These are phyloP conservation scores for Lecanosticta acicola DNA, from an alignment of 2,329 filamentous ascomycete species.

Conservation along the genomic window DNA sequence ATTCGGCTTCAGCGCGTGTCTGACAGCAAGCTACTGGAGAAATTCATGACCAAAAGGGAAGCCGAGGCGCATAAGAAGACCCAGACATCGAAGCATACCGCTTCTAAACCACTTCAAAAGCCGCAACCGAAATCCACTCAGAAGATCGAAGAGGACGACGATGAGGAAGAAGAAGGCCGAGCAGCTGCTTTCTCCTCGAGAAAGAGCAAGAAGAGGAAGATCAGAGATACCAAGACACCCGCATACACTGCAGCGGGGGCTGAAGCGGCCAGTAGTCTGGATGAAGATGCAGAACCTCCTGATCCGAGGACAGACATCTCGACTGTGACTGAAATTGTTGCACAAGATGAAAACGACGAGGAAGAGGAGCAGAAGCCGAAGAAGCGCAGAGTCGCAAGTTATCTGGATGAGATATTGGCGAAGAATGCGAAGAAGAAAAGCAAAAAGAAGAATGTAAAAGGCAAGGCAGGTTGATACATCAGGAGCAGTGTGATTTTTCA, in stretches of 20 bases:
- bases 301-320: slow-evolving; percentile 11
- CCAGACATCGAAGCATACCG: slow-evolving; percentile 15
- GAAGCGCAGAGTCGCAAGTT: slow-evolving; percentile 30
- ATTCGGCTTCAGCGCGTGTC: slow-evolving; percentile 25
- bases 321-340: slow-evolving; percentile 8
- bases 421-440: slow-evolving; percentile 48
- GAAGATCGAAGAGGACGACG: slow-evolving; percentile 27
- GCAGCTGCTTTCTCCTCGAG: slow-evolving; percentile 21
- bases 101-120: background rate
- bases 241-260: slow-evolving; percentile 9
- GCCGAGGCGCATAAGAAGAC: slow-evolving; percentile 28
- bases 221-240: slow-evolving; percentile 8
- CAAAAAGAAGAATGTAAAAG: slow-evolving; percentile 38
- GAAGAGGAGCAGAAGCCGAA: slow-evolving; percentile 12
- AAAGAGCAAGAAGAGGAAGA: slow-evolving; percentile 6
- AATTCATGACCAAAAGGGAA: slow-evolving; percentile 41
- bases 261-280: slow-evolving; percentile 4
- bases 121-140: slow-evolving; percentile 7
- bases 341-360: background rate
- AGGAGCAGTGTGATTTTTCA: no score
- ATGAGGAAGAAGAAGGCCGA: slow-evolving; percentile 33
- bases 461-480: background rate
- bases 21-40: slow-evolving; percentile 39
- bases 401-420: slow-evolving; percentile 50
- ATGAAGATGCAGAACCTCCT: slow-evolving; percentile 11